Evolutionary conservation across 768 basidiomycete genomes (phyloP), one percentile per base, ranked within the genome.

Genomic region (Dioszegia hungarica): DNA sequence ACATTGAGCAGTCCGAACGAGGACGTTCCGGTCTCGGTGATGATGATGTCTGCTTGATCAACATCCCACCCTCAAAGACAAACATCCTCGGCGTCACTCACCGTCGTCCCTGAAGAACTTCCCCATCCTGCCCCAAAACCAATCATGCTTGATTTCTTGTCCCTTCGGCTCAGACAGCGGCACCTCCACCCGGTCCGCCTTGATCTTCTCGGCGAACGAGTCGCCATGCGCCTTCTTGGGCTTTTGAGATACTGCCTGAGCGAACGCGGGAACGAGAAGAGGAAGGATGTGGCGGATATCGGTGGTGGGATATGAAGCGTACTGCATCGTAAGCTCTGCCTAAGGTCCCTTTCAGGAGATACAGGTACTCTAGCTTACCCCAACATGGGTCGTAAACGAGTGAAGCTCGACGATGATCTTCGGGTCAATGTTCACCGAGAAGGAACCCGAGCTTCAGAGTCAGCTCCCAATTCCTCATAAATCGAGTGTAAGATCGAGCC

Each of bases 11-110:
- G 82, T 41, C 92, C 93, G 71, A 94, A 95, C 59, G 80, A 86
- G 12, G 88, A 84, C 0, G 90, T 92, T 3, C 90, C 92, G 12
- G 92, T 97, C 77, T 97, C 93, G 1, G 89, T 84, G 40, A 95
- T 77, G 56, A 95, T 83, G 31, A 94, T 83, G 61, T 80, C 79
- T 72, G 45, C 9, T 9, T 3, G 17, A 1, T 41, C 43, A 49
- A 47, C 27, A 12, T 19, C 24, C 24, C 34, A 10, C 14, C 22
- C 2, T 27, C 17, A 12, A 22, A 15, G 14, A 15, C 15, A 28
- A n/a, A 20, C 25, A 36, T 11, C n/a, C n/a, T n/a, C n/a, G n/a
- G n/a, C n/a, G n/a, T n/a, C 24, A 66, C 68, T 57, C 59, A 75
- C 90, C 90, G 31, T 81, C 79, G 20, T 82, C 75, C 60, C 76